Conservation (phyloP, 495 filamentous ascomycete species). For the Lasiosphaeris hirsuta region DNA sequence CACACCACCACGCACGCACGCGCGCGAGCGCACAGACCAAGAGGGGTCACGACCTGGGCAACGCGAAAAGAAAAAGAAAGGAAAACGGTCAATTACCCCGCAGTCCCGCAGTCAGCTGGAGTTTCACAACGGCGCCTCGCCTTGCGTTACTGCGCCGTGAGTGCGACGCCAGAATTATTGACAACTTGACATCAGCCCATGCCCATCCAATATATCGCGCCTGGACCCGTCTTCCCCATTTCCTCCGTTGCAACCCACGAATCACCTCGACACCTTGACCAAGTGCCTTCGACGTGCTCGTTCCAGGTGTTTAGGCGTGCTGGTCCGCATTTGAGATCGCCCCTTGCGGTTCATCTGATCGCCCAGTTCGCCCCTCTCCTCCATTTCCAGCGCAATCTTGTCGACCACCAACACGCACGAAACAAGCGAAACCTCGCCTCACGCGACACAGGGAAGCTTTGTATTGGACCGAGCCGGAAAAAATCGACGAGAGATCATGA, state of each 20-base stretch:
- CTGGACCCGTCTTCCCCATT: background rate
- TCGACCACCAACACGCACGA: constrained; percentile 1
- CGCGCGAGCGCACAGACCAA: background rate
- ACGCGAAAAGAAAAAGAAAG: background rate
- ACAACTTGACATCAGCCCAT: background rate
- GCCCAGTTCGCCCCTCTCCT: background rate
- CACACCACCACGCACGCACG: background rate
- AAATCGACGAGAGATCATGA: constrained; percentile 27
- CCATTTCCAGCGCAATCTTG: no score
- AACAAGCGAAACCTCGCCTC: constrained; percentile 4
- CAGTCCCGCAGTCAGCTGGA: background rate
- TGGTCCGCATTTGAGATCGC: no score
- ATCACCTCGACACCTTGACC: background rate
- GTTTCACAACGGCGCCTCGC: background rate
- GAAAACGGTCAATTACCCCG: background rate
- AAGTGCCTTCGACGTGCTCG: no score
- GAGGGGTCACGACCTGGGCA: background rate
- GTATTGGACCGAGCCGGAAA: background rate
- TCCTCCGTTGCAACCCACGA: no score
- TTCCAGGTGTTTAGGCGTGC: no score
- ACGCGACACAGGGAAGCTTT: constrained; percentile 3
- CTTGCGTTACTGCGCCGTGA: background rate
- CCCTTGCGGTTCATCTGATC: no score
- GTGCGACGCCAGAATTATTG: background rate
- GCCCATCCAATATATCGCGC: background rate